Conservation (phyloP, 2,329 filamentous ascomycete species). For the Fusarium sp. region DNA sequence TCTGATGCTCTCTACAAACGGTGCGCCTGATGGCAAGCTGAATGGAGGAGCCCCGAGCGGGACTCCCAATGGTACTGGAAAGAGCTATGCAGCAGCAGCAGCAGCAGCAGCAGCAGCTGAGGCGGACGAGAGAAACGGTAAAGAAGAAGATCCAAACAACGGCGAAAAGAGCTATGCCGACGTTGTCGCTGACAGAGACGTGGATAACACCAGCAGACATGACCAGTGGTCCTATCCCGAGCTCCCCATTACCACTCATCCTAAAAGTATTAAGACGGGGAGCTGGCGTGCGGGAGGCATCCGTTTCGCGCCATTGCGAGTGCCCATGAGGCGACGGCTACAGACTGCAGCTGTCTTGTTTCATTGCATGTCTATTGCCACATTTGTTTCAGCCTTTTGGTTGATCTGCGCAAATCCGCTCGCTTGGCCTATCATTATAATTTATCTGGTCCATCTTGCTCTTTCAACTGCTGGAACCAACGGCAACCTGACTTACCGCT, state of each 20-base stretch:
- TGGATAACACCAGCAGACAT: conserved; percentile 9
- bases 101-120: conserved; percentile 5
- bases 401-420: conserved; percentile 90
- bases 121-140: conserved; percentile 2
- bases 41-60: neutral
- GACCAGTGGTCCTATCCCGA: conserved; percentile 42
- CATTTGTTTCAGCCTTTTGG: conserved; percentile 83
- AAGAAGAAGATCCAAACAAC: neutral
- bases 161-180: conserved; percentile 37
- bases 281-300: conserved; percentile 64
- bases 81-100: conserved; percentile 10
- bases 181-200: conserved; percentile 21
- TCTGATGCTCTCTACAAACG: conserved; percentile 23
- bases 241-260: conserved; percentile 34
- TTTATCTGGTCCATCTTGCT: conserved; percentile 86
- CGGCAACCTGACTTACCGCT: conserved; percentile 78
- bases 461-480: conserved; percentile 81
- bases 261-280: conserved; percentile 38
- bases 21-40: conserved; percentile 4
- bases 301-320: conserved; percentile 82
- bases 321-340: conserved; percentile 75
- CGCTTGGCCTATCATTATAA: conserved; percentile 80
- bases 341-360: conserved; percentile 82
- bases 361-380: conserved; percentile 76
- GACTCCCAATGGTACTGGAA: neutral